A percentile compares a stretch with the other conserved stretches of the same genome.
phyloP scores from a whole-genome alignment of 2,329 filamentous ascomycete species.

The Hypoxylon sp. region DNA sequence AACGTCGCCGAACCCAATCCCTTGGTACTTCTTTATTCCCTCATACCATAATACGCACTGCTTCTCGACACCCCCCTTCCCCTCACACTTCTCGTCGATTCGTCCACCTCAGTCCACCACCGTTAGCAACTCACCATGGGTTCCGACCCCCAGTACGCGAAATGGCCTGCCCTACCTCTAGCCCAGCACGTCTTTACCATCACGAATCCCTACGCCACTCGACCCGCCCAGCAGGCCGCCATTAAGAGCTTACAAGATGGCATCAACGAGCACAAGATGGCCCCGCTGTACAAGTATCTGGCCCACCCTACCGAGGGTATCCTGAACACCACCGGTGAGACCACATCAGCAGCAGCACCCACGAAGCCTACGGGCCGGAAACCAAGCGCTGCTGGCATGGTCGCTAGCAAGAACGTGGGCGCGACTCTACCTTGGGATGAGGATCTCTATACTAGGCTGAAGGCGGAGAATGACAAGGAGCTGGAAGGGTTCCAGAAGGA shows the following conservation, averaged over 20 bases:
- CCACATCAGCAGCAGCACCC: constrained; percentile 62
- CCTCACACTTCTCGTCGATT: constrained; percentile 2
- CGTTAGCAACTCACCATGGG: constrained; percentile 69
- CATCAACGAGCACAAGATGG: constrained; percentile 88
- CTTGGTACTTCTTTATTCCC: constrained; percentile 5
- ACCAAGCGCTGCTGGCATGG: constrained; percentile 79
- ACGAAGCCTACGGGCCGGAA: constrained; percentile 75
- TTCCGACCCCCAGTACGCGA: constrained; percentile 87
- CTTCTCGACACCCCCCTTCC: neutral
- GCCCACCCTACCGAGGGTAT: constrained; percentile 87
- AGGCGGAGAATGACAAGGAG: constrained; percentile 83
- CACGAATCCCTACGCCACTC: constrained; percentile 82
- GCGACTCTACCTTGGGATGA: constrained; percentile 92
- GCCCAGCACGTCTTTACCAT: constrained; percentile 89
- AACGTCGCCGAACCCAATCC: constrained; percentile 14
- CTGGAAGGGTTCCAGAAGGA: constrained; percentile 84
- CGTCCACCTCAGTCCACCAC: constrained; percentile 5
- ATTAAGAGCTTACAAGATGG: constrained; percentile 84
- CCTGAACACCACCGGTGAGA: constrained; percentile 82
- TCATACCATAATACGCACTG: neutral
- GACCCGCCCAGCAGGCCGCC: constrained; percentile 76
- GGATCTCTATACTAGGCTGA: constrained; percentile 82
- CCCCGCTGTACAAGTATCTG: constrained; percentile 86
- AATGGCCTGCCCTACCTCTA: constrained; percentile 85
- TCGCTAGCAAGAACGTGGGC: constrained; percentile 77